Conservation (phyloP, 768 basidiomycete species). For the Xerocomus spinulosus region DNA sequence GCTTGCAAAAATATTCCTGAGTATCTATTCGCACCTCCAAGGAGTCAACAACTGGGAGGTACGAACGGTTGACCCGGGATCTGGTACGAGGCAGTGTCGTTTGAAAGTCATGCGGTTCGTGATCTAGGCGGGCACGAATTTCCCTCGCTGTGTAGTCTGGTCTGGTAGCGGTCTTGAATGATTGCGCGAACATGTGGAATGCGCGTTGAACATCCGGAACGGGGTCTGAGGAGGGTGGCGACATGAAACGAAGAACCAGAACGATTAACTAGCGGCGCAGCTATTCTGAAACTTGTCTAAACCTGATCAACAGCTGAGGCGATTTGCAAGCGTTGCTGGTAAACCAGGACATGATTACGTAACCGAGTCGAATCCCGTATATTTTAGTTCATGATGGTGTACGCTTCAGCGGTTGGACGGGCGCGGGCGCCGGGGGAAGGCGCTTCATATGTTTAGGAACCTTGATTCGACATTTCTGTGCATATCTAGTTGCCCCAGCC, state of each 20-base stretch:
- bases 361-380: not conserved
- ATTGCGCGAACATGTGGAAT: constrained; percentile 32
- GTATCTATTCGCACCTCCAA: not conserved
- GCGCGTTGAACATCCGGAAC: constrained; percentile 28
- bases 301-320: not conserved
- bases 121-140: constrained; percentile 21
- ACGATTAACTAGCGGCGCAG: constrained; percentile 11
- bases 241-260: constrained; percentile 12
- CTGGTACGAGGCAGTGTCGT: constrained; percentile 18
- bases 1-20: constrained; percentile 4
- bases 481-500: too few species aligned
- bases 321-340: not conserved
- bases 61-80: constrained; percentile 7
- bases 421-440: too few species aligned
- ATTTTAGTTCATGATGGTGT: too few species aligned
- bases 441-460: too few species aligned
- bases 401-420: too few species aligned
- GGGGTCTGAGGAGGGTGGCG: constrained; percentile 25
- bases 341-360: constrained; percentile 9
- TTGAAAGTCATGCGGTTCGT: constrained; percentile 15
- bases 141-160: constrained; percentile 24
- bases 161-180: constrained; percentile 23
- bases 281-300: constrained; percentile 1
- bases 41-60: constrained; percentile 3
- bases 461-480: too few species aligned